These are phyloP conservation scores for Phanerochaete carnosa DNA, from an alignment of 768 basidiomycete genomes.

Conservation along the genomic window DNA sequence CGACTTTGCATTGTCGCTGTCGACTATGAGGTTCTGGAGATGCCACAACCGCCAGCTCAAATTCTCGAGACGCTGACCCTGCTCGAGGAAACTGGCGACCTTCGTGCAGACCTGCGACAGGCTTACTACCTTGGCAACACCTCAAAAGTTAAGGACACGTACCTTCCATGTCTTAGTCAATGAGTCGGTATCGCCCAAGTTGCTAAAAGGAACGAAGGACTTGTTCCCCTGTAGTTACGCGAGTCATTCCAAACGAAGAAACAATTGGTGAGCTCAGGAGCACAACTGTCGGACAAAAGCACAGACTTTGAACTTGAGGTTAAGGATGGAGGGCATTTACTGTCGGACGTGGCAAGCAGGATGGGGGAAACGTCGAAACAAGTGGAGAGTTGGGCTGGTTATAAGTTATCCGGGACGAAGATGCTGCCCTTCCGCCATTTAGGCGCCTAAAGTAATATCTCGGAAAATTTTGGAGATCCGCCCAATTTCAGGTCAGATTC, in stretches of 20 bases:
- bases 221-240: constrained; percentile 68
- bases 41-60: constrained; percentile 92
- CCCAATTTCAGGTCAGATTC: constrained; percentile 4
- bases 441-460: constrained; percentile 2
- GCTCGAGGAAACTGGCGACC: constrained; percentile 87
- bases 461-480: constrained; percentile 16
- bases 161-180: constrained; percentile 93
- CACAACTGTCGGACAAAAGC: constrained; percentile 8
- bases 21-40: constrained; percentile 87
- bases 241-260: constrained; percentile 14
- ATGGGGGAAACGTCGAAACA: constrained; percentile 10
- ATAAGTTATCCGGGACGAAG: neutral
- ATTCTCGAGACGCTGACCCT: constrained; percentile 89
- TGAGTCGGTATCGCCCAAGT: constrained; percentile 79
- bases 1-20: constrained; percentile 83
- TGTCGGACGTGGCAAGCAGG: constrained; percentile 12
- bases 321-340: constrained; percentile 77
- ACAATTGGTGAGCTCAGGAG: constrained; percentile 13
- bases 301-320: constrained; percentile 80
- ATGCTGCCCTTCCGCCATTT: neutral
- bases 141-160: constrained; percentile 11
- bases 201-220: constrained; percentile 91
- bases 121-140: neutral
- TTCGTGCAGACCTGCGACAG: constrained; percentile 76
- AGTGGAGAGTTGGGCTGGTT: constrained; percentile 8